Conservation (phyloP, 257 asterid genomes). For the Scutellaria galericulata region DNA sequence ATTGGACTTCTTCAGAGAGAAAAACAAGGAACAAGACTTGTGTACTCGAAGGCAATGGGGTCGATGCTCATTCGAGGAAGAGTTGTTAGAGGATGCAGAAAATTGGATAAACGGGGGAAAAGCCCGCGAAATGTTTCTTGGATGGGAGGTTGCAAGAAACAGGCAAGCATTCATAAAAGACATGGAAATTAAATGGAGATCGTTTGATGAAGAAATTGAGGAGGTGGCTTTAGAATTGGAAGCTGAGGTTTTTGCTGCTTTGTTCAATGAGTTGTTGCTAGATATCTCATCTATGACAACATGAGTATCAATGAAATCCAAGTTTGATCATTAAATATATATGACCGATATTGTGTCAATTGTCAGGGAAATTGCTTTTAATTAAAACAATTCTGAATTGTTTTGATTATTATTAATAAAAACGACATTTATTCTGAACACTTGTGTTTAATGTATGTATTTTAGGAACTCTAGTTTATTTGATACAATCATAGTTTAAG, state of each 20-base stretch:
- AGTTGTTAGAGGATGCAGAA: slow-evolving; percentile 42
- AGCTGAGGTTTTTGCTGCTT: slow-evolving; percentile 45
- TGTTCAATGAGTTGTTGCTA: slow-evolving; percentile 53
- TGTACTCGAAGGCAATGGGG: background rate
- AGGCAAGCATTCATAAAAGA: slow-evolving; percentile 52
- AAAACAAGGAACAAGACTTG: slow-evolving; percentile 7
- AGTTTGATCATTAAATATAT: too few relatives aligned
- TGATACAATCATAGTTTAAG: too few relatives aligned
- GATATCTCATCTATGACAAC: slow-evolving; percentile 40
- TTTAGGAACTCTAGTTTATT: too few relatives aligned
- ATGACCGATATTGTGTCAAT: too few relatives aligned
- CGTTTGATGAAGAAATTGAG: slow-evolving; percentile 40
- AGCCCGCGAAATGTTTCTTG: slow-evolving; percentile 34
- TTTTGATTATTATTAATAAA: too few relatives aligned
- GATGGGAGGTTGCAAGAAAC: slow-evolving; percentile 55
- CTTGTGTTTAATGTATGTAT: too few relatives aligned
- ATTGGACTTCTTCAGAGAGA: slow-evolving; percentile 56
- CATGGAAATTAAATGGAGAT: slow-evolving; percentile 65
- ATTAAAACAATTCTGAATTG: too few relatives aligned
- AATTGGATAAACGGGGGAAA: slow-evolving; percentile 54
- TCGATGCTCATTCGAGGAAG: slow-evolving; percentile 5
- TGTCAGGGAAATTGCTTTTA: too few relatives aligned
- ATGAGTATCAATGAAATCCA: too few relatives aligned
- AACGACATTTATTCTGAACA: too few relatives aligned
- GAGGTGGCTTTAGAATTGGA: slow-evolving; percentile 61